Evolutionary conservation across 1,284 basidiomycete genomes (phyloP).

Genomic region (Vanrija sp.): DNA sequence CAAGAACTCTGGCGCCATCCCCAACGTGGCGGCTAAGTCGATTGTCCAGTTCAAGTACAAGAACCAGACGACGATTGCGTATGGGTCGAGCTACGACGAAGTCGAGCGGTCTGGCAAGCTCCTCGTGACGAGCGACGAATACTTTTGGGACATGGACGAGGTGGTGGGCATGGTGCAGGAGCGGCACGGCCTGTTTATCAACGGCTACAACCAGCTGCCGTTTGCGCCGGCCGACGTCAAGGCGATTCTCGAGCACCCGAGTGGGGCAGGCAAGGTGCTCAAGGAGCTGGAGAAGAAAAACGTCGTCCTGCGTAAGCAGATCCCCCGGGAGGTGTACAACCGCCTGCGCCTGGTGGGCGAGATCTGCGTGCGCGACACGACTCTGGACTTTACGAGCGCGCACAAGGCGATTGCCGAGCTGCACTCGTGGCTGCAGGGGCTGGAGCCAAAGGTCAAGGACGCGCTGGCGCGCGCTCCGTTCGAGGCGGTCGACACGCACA

Average conservation of each 20-base stretch:
- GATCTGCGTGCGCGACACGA: not conserved
- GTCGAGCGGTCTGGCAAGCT: slow-evolving; percentile 5
- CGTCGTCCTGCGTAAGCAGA: not conserved
- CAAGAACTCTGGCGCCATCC: not conserved
- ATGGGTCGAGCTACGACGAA: slow-evolving; percentile 1
- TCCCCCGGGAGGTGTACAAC: not conserved
- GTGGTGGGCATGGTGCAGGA: slow-evolving; percentile 1
- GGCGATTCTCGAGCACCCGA: slow-evolving; percentile 4
- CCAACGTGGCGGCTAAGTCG: not conserved
- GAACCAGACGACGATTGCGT: slow-evolving; percentile 10
- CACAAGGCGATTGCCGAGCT: slow-evolving; percentile 2
- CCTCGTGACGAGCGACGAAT: slow-evolving; percentile 7
- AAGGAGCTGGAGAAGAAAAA: not conserved
- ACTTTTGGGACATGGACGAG: slow-evolving; percentile 17
- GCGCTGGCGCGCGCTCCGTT: slow-evolving; percentile 5
- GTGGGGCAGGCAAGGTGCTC: not conserved
- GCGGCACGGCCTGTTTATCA: slow-evolving; percentile 10
- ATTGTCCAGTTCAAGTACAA: not conserved
- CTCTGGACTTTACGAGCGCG: not conserved
- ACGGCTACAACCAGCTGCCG: slow-evolving; percentile 8
- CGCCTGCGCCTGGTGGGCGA: not conserved
- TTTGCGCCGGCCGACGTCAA: slow-evolving; percentile 5
- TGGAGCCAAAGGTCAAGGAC: not conserved
- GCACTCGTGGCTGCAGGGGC: not conserved
- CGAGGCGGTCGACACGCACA: slow-evolving; percentile 1